Percentiles rank a stretch among this genome's conserved stretches.
Evolutionary conservation across 225 moss, liverwort and hornwort species (phyloP).

Genomic region (Ulota crispa): DNA sequence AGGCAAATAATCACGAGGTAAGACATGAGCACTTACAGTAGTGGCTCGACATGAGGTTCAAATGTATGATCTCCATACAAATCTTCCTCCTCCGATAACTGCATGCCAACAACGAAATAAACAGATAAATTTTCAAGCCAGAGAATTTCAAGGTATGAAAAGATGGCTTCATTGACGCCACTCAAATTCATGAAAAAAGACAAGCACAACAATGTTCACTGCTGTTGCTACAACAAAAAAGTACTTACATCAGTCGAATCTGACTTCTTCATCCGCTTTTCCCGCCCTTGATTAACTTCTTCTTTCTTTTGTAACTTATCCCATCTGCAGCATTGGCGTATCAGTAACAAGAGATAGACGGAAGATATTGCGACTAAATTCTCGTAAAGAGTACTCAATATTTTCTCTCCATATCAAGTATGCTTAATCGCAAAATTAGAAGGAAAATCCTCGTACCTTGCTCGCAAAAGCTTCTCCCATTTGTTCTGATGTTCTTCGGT

Average conservation of each 20-base stretch:
- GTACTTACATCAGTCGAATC: slow-evolving; percentile 59
- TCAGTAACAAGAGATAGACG: slow-evolving; percentile 13
- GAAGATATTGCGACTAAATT: not conserved
- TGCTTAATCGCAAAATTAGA: not conserved
- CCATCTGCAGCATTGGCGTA: slow-evolving; percentile 56
- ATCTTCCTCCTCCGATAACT: slow-evolving; percentile 59
- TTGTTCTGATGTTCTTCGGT: slow-evolving; percentile 54
- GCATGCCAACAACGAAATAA: slow-evolving; percentile 9
- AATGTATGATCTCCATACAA: slow-evolving; percentile 5
- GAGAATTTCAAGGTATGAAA: not conserved
- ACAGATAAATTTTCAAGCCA: not conserved
- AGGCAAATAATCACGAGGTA: not conserved
- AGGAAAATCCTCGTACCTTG: slow-evolving; percentile 44
- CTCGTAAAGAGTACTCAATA: not conserved
- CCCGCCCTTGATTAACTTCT: slow-evolving; percentile 59
- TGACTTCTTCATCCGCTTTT: slow-evolving; percentile 66
- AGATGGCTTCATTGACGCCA: not conserved
- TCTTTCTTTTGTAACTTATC: slow-evolving; percentile 66
- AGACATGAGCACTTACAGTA: slow-evolving; percentile 53
- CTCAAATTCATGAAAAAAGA: not conserved
- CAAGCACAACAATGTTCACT: not conserved
- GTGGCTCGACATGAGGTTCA: slow-evolving; percentile 59
- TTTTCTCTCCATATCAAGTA: not conserved
- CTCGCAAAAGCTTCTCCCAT: slow-evolving; percentile 75
- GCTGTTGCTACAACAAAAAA: not conserved